phyloP scores from a whole-genome alignment of 2,329 filamentous ascomycete species.

The Phyllosticta citriasiana region DNA sequence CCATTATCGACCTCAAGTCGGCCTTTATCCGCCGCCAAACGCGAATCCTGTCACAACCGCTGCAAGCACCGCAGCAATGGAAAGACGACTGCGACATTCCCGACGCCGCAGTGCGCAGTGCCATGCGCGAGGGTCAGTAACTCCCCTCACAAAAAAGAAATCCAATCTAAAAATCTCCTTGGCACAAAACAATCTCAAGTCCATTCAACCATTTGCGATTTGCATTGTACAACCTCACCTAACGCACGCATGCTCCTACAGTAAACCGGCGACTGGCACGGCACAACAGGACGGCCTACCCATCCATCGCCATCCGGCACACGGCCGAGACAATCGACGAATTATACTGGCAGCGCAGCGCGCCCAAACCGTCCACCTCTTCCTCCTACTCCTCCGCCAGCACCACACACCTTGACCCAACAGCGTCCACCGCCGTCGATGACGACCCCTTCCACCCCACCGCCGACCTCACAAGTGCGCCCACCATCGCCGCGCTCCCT shows the following conservation, averaged over 20 bases:
- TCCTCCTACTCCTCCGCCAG: neutral
- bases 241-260: conserved; percentile 15
- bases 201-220: conserved; percentile 1
- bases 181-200: neutral
- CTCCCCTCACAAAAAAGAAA: neutral
- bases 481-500: conserved; percentile 24
- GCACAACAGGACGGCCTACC: conserved; percentile 56
- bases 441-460: neutral
- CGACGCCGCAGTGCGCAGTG: conserved; percentile 41
- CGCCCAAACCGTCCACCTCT: neutral
- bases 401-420: neutral
- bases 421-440: neutral
- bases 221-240: too few species aligned
- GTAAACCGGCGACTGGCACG: conserved; percentile 55
- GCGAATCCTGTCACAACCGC: conserved; percentile 50
- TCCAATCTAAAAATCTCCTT: neutral
- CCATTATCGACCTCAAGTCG: conserved; percentile 51
- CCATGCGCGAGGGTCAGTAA: conserved; percentile 39
- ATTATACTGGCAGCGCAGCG: conserved; percentile 44
- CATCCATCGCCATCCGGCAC: conserved; percentile 58
- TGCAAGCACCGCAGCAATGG: conserved; percentile 47
- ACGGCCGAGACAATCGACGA: conserved; percentile 63
- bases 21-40: conserved; percentile 54
- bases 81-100: conserved; percentile 38
- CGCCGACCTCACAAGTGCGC: neutral